Conservation (phyloP, 345 rosid species). For the Lagerstroemia speciosa region DNA sequence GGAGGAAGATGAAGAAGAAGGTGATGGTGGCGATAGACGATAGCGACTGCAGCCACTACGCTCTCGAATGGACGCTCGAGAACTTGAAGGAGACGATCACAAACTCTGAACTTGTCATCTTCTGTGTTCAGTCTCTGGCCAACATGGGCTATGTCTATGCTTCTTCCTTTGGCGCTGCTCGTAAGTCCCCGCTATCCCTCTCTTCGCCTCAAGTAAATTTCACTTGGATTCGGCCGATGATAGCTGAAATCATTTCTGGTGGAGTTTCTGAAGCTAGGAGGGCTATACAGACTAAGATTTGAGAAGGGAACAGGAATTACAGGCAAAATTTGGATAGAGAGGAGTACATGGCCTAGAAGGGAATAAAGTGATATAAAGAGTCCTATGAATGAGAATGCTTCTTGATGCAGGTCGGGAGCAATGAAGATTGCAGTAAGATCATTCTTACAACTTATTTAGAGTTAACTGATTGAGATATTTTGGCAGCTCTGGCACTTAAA, state of each 20-base stretch:
- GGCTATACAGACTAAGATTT: neutral
- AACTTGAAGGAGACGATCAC: conserved; percentile 33
- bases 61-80: conserved; percentile 53
- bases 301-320: neutral
- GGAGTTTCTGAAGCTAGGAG: too few species aligned
- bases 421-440: too few species aligned
- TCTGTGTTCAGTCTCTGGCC: conserved; percentile 38
- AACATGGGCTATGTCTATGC: conserved; percentile 42
- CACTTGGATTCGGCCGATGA: too few species aligned
- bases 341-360: too few species aligned
- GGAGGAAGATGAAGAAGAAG: conserved; percentile 30
- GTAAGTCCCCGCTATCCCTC: conserved; percentile 21
- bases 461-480: too few species aligned
- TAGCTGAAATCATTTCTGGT: too few species aligned
- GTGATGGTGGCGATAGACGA: conserved; percentile 78
- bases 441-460: too few species aligned
- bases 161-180: conserved; percentile 44
- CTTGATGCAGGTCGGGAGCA: too few species aligned
- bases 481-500: too few species aligned
- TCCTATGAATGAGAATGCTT: too few species aligned
- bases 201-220: neutral
- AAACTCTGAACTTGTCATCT: conserved; percentile 41
- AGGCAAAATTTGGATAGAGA: too few species aligned
- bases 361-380: too few species aligned
- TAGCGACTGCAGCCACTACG: conserved; percentile 58